Evolutionary conservation across 2,329 filamentous ascomycete genomes (phyloP).

Genomic region (Xylariaceae sp.): DNA sequence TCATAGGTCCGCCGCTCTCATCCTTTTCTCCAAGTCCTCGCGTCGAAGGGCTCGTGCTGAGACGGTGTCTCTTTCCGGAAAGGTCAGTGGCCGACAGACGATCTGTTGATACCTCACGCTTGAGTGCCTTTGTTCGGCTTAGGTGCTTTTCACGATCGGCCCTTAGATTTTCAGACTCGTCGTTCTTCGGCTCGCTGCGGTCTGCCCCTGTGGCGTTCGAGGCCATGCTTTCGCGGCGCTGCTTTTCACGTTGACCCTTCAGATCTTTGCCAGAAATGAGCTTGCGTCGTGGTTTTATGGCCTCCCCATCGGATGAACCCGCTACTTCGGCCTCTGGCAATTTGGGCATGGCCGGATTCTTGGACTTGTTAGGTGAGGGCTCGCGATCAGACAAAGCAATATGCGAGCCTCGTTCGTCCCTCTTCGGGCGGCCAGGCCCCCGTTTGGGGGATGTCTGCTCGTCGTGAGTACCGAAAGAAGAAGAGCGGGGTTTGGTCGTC

Average conservation of each 20-base stretch:
- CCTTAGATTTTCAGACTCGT: slow-evolving; percentile 47
- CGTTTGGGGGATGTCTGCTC: slow-evolving; percentile 46
- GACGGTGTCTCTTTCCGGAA: slow-evolving; percentile 52
- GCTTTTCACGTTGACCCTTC: slow-evolving; percentile 53
- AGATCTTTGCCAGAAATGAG: slow-evolving; percentile 59
- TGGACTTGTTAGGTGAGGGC: slow-evolving; percentile 43
- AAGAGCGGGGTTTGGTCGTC: slow-evolving; percentile 44
- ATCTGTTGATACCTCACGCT: slow-evolving; percentile 56
- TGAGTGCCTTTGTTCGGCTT: slow-evolving; percentile 55
- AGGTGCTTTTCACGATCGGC: slow-evolving; percentile 48
- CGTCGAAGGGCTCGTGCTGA: slow-evolving; percentile 53
- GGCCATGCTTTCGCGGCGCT: slow-evolving; percentile 52
- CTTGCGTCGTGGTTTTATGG: slow-evolving; percentile 55
- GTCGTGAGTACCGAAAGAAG: slow-evolving; percentile 41
- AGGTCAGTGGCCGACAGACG: slow-evolving; percentile 46
- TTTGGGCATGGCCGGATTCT: slow-evolving; percentile 44
- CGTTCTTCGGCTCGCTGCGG: slow-evolving; percentile 43
- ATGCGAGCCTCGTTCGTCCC: slow-evolving; percentile 46
- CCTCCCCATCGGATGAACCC: slow-evolving; percentile 52
- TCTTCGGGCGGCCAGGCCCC: slow-evolving; percentile 48
- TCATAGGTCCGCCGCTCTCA: slow-evolving; percentile 44
- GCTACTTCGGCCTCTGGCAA: slow-evolving; percentile 47
- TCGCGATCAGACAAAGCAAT: slow-evolving; percentile 49
- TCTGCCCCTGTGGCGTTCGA: slow-evolving; percentile 53
- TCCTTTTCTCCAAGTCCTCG: slow-evolving; percentile 50